A percentile compares a stretch with the other conserved stretches of the same genome.
Evolutionary conservation across 2,329 filamentous ascomycete genomes (phyloP).

Genomic region (Chalara sp.): DNA sequence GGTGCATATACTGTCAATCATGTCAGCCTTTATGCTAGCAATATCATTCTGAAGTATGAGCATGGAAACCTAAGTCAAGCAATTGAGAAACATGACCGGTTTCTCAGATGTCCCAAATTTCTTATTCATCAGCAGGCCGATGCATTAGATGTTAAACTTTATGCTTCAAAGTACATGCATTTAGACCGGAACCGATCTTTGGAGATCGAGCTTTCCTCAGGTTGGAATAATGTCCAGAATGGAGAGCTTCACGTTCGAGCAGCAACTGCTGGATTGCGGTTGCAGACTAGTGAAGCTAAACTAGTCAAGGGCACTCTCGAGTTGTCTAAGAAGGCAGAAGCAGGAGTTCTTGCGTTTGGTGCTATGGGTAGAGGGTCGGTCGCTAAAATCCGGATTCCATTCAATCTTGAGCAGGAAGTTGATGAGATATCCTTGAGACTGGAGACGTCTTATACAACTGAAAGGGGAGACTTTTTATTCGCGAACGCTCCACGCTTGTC

Average conservation of each 20-base stretch:
- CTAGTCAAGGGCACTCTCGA: slow-evolving; percentile 36
- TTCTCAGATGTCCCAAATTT: slow-evolving; percentile 55
- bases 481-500: slow-evolving; percentile 56
- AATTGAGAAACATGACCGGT: slow-evolving; percentile 18
- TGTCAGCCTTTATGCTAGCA: slow-evolving; percentile 57
- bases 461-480: slow-evolving; percentile 58
- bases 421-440: slow-evolving; percentile 64
- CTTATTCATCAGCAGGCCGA: slow-evolving; percentile 66
- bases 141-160: slow-evolving; percentile 62
- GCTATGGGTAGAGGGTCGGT: slow-evolving; percentile 37
- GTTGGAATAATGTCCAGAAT: slow-evolving; percentile 61
- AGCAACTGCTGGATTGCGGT: slow-evolving; percentile 57
- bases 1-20: slow-evolving; percentile 72
- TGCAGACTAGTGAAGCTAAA: slow-evolving; percentile 54
- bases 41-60: slow-evolving; percentile 60
- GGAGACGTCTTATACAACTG: slow-evolving; percentile 69
- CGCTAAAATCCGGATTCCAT: slow-evolving; percentile 65
- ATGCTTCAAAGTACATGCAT: slow-evolving; percentile 63
- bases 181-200: slow-evolving; percentile 74
- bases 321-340: slow-evolving; percentile 44
- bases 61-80: slow-evolving; percentile 35
- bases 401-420: slow-evolving; percentile 73
- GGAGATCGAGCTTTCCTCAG: slow-evolving; percentile 65
- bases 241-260: slow-evolving; percentile 57
- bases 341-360: slow-evolving; percentile 45